phyloP scores from a whole-genome alignment of 768 basidiomycete genomes.

The Kwoniella mangroviensis region DNA sequence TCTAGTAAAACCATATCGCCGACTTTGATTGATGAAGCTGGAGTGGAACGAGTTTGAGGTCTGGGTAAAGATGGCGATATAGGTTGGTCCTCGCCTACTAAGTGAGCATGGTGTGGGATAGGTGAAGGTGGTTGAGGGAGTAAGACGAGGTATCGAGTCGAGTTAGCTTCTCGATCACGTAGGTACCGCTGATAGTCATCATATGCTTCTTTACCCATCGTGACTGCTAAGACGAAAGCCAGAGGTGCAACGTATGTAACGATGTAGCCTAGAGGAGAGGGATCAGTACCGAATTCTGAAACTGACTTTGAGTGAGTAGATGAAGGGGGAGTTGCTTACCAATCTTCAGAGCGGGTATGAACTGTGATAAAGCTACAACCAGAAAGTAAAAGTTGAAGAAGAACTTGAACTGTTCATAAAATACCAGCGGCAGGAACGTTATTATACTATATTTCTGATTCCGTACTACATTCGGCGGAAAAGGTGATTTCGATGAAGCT shows the following conservation, averaged over 20 bases:
- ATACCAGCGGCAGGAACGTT: slow-evolving; percentile 95
- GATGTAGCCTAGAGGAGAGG: slow-evolving; percentile 74
- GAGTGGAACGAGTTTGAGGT: slow-evolving; percentile 69
- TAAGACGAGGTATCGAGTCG: slow-evolving; percentile 84
- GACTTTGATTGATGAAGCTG: slow-evolving; percentile 83
- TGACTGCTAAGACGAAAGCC: slow-evolving; percentile 90
- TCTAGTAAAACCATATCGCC: slow-evolving; percentile 90
- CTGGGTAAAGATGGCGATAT: slow-evolving; percentile 35
- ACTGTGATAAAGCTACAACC: slow-evolving; percentile 93
- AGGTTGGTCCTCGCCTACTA: slow-evolving; percentile 8
- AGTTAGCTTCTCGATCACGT: slow-evolving; percentile 93
- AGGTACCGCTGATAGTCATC: slow-evolving; percentile 95
- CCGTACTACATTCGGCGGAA: slow-evolving; percentile 84
- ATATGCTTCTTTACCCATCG: slow-evolving; percentile 98
- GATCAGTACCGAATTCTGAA: neutral
- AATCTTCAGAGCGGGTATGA: slow-evolving; percentile 93
- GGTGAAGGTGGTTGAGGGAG: slow-evolving; percentile 61
- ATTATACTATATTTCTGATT: slow-evolving; percentile 98
- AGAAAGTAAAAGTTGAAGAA: slow-evolving; percentile 99
- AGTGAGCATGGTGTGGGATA: slow-evolving; percentile 41
- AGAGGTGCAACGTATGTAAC: slow-evolving; percentile 94
- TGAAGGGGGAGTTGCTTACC: slow-evolving; percentile 61
- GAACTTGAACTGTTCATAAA: slow-evolving; percentile 99
- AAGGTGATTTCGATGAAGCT: slow-evolving; percentile 34
- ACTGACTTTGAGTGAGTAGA: neutral